Percentiles rank a stretch among this genome's conserved stretches.
Conservation (phyloP, 805 yeast genomes). For the Candida schatavii region DNA sequence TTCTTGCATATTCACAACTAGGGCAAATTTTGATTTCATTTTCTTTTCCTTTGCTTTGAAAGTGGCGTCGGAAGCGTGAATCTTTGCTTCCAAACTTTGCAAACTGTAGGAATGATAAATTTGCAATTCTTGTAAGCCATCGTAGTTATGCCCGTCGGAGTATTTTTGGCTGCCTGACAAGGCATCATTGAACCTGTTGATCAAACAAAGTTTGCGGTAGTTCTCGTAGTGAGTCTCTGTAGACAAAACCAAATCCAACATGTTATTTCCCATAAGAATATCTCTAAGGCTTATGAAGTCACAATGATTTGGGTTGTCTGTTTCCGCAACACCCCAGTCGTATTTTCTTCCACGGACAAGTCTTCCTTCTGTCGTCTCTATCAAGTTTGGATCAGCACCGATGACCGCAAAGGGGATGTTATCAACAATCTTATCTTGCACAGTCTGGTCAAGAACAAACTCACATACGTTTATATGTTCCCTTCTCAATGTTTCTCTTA, state of each 20-base stretch:
- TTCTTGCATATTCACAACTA: constrained; percentile 48
- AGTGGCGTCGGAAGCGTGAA: constrained; percentile 45
- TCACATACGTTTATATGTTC: constrained; percentile 31
- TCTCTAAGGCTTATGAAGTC: constrained; percentile 68
- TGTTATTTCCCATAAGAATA: constrained; percentile 62
- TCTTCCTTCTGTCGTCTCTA: constrained; percentile 31
- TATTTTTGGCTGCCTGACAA: constrained; percentile 20
- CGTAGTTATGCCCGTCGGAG: not conserved
- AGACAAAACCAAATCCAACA: constrained; percentile 74
- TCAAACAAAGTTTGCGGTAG: constrained; percentile 59
- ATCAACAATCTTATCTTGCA: constrained; percentile 28
- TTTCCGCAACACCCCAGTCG: constrained; percentile 84
- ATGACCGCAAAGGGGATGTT: constrained; percentile 71
- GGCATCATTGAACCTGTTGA: constrained; percentile 36
- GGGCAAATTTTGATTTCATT: constrained; percentile 43
- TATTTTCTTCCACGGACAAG: constrained; percentile 72
- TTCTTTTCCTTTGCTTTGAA: constrained; percentile 43
- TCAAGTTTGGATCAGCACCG: constrained; percentile 46
- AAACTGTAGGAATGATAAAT: constrained; percentile 36
- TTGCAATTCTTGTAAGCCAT: constrained; percentile 35
- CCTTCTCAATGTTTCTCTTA: constrained; percentile 20
- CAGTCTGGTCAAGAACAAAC: constrained; percentile 26
- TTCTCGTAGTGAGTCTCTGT: constrained; percentile 77
- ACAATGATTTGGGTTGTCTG: constrained; percentile 73
- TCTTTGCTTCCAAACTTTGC: constrained; percentile 33